Evolutionary conservation across 140 eudicot genomes (phyloP).

Genomic region (Anethum foeniculum): DNA sequence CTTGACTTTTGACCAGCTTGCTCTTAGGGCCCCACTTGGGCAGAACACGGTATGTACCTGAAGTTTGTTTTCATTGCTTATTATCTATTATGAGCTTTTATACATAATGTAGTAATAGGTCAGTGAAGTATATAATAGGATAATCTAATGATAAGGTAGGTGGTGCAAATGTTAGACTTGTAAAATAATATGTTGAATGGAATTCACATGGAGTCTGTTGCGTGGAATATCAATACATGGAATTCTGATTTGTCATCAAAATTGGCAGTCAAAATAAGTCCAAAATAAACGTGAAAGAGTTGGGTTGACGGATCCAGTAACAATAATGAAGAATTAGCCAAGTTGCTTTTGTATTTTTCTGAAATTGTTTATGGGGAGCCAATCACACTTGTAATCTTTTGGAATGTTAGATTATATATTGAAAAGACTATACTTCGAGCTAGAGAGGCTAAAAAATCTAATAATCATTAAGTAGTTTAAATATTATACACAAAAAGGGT

Average conservation of each 20-base stretch:
- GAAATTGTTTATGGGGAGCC: background rate
- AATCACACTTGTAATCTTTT: background rate
- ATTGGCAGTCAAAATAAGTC: background rate
- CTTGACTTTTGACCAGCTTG: conserved; percentile 70
- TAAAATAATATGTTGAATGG: background rate
- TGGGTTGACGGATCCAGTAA: background rate
- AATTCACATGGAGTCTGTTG: background rate
- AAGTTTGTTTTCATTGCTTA: background rate
- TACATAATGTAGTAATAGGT: background rate
- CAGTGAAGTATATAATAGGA: background rate
- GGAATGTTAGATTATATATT: background rate
- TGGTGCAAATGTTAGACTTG: background rate
- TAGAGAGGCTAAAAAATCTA: background rate
- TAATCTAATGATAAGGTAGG: background rate
- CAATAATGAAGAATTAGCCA: background rate
- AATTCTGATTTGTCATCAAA: background rate
- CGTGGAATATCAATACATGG: background rate
- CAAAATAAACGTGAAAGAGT: background rate
- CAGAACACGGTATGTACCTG: conserved; percentile 57
- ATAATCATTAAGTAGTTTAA: background rate
- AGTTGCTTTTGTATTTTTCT: background rate
- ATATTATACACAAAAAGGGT: background rate
- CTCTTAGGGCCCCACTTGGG: conserved; percentile 73
- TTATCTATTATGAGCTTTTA: background rate
- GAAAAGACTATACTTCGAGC: no score